Conservation (phyloP, 2,329 filamentous ascomycete genomes). For the Sarocladium oryzae region DNA sequence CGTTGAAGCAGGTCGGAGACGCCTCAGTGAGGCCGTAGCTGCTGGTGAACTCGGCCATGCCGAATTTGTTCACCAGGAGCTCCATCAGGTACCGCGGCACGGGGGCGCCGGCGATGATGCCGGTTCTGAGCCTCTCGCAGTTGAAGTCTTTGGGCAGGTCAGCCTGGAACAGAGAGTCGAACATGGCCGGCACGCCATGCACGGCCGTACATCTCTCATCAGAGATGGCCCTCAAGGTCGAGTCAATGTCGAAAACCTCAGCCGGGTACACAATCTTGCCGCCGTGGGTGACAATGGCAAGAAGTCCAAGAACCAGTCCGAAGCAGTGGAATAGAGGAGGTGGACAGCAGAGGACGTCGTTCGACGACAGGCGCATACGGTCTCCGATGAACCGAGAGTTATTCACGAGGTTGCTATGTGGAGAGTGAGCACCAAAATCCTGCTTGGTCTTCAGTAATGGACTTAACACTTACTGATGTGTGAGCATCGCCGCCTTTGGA, state of each 20-base stretch:
- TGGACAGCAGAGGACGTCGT: constrained; percentile 71
- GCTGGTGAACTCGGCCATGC: constrained; percentile 68
- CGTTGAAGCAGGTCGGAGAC: constrained; percentile 74
- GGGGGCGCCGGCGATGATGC: constrained; percentile 72
- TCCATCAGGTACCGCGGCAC: constrained; percentile 72
- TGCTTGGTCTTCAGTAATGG: background rate
- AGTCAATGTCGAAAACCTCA: constrained; percentile 63
- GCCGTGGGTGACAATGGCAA: constrained; percentile 67
- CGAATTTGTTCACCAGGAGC: constrained; percentile 60
- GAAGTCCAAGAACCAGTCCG: constrained; percentile 68
- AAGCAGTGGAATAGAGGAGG: constrained; percentile 85
- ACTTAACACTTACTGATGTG: constrained; percentile 49
- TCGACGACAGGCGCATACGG: constrained; percentile 60
- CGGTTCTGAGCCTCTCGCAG: constrained; percentile 57
- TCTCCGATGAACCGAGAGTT: constrained; percentile 67
- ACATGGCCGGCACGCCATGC: constrained; percentile 81
- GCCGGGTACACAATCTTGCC: constrained; percentile 70
- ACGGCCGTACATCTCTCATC: constrained; percentile 66
- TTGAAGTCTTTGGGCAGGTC: constrained; percentile 33
- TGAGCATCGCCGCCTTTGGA: constrained; percentile 70
- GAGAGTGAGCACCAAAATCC: background rate
- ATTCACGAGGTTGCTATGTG: constrained; percentile 50
- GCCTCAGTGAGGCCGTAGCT: constrained; percentile 72
- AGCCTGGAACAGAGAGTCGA: constrained; percentile 57
- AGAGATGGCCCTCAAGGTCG: constrained; percentile 60